A percentile compares a stretch with the other conserved stretches of the same genome.
Evolutionary conservation across 805 yeast genomes (phyloP).

Genomic region (Yamadazyma phyllophila): DNA sequence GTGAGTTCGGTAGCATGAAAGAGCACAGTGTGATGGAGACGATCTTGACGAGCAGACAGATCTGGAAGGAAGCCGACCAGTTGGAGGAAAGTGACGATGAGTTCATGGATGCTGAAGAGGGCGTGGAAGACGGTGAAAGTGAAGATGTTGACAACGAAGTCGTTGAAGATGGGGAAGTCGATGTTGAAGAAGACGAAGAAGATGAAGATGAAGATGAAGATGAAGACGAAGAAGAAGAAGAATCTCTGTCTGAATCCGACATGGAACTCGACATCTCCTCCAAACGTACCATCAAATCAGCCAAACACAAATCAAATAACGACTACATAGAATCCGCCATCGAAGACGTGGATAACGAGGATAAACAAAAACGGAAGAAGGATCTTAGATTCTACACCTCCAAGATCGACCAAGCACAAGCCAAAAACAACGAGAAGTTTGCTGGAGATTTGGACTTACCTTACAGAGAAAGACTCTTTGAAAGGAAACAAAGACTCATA

Average conservation of each 20-base stretch:
- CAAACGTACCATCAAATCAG: conserved; percentile 49
- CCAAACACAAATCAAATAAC: conserved; percentile 22
- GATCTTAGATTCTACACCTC: conserved; percentile 94
- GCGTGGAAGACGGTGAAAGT: conserved; percentile 21
- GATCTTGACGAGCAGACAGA: conserved; percentile 75
- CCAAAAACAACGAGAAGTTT: conserved; percentile 43
- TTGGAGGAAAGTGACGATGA: conserved; percentile 28
- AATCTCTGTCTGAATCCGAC: conserved; percentile 21
- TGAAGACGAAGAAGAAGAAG: conserved; percentile 18
- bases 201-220: conserved; percentile 19
- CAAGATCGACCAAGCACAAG: conserved; percentile 83
- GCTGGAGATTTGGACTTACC: conserved; percentile 93
- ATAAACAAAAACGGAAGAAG: conserved; percentile 74
- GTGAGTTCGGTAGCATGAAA: conserved; percentile 62
- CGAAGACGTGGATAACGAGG: conserved; percentile 83
- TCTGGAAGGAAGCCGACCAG: conserved; percentile 81
- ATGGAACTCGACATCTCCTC: conserved; percentile 51
- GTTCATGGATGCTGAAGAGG: conserved; percentile 6
- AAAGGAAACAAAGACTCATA: conserved; percentile 80
- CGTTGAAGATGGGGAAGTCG: conserved; percentile 13
- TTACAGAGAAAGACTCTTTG: conserved; percentile 84
- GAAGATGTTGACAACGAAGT: too few relatives aligned
- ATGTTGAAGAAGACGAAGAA: conserved; percentile 11
- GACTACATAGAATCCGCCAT: conserved; percentile 70
- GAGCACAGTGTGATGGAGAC: conserved; percentile 90